Conservation (phyloP, 2,329 filamentous ascomycete genomes). For the Bipolaris oryzae region DNA sequence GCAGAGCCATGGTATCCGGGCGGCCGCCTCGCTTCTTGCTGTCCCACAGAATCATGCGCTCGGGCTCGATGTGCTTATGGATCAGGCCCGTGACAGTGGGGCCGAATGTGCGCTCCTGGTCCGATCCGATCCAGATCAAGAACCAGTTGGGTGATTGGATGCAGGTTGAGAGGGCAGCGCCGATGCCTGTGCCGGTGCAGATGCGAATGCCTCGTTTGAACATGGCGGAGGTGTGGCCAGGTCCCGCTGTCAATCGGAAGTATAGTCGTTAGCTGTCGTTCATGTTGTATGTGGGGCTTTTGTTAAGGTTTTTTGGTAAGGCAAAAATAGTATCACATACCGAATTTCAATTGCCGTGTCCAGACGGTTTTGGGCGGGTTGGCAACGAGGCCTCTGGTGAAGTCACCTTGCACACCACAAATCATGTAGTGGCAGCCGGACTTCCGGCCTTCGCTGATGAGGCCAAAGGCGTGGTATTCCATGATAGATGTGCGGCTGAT, state of each 20-base stretch:
- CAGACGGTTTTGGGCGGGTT: constrained; percentile 43
- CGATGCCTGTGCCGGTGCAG: constrained; percentile 46
- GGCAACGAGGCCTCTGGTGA: constrained; percentile 40
- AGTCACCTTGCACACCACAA: constrained; percentile 47
- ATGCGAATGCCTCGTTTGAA: constrained; percentile 46
- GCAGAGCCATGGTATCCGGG: constrained; percentile 41
- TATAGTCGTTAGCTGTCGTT: constrained; percentile 7
- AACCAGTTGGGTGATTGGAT: constrained; percentile 46
- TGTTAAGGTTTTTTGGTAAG: background rate
- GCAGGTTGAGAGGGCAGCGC: constrained; percentile 44
- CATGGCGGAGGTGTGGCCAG: constrained; percentile 45
- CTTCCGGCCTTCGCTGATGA: constrained; percentile 44
- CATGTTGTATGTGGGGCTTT: constrained; percentile 9
- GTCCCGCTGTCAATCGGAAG: constrained; percentile 30
- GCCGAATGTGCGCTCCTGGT: constrained; percentile 45
- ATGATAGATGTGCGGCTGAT: constrained; percentile 47
- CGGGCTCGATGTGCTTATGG: constrained; percentile 41
- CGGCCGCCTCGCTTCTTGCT: constrained; percentile 44
- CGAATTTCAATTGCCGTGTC: constrained; percentile 46
- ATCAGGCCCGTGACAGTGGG: constrained; percentile 43
- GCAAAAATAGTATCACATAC: constrained; percentile 23
- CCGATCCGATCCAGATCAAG: constrained; percentile 47
- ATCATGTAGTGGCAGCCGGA: constrained; percentile 44
- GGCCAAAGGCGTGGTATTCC: constrained; percentile 48
- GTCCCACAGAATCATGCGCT: constrained; percentile 48